Base-by-base conservation (phyloP, 345 rosid genomes). In the Populus deltoides region DNA sequence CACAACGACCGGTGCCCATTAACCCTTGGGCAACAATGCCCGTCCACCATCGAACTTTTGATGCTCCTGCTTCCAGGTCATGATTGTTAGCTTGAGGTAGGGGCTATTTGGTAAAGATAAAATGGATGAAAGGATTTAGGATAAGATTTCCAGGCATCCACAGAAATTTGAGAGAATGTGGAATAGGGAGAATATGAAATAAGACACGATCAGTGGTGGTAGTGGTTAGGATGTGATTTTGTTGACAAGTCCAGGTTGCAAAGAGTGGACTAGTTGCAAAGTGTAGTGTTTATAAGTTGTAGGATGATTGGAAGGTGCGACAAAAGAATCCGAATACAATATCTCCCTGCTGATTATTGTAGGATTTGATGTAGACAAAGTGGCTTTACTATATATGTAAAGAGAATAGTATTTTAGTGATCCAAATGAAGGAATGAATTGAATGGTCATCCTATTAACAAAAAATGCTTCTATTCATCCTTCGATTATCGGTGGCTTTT, bases 21-120 rank as follows among this genome's bases (percentile, higher is more conserved):
- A 89, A 78, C 70, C 89, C 93, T 0, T 92, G 92, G 96, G 87
- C 89, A 7, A 73, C 88, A 12, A 39, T 86, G 80, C 90, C 87
- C 12, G 83, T 78, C 53, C 79, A 73, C 67, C 87, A 66, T 33
- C 74, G 70, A 70, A 74, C 80, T 11, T 71, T 84, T 13, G 75
- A 80, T 73, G 27, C 74, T 7, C 76, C 89, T 18, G 79, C 80
- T 22, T 74, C 89, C 18, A 67, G 86, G 25, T 70, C 88, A 8
- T 81, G 76, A 71, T 1, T 36, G 13, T 59, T 18, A 45, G 45
- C 47, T 35, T 7, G 16, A 22, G 1, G 45, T 7, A 67, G 53
- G 53, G 27, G 55, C 39, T 20, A 11, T 38, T 57, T 27, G 53
- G 55, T 41, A 51, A 45, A 27, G 65, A 24, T 24, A 59, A 59